Evolutionary conservation across 495 filamentous ascomycete genomes (phyloP).

Genomic region (Oidiodendron maius): DNA sequence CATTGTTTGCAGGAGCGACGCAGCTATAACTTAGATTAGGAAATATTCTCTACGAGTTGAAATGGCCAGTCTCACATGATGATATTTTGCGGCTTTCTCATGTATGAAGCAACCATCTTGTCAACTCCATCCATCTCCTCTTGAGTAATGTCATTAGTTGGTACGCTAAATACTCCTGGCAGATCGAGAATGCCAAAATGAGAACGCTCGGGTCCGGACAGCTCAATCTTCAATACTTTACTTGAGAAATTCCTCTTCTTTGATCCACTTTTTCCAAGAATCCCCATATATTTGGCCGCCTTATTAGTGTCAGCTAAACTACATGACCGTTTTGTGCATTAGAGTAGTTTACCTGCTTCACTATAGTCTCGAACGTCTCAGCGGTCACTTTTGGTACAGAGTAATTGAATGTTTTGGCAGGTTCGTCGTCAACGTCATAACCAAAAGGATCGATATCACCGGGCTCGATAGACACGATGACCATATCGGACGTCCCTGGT

Average conservation of each 20-base stretch:
- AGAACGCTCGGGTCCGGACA: conserved; percentile 47
- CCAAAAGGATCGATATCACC: conserved; percentile 7
- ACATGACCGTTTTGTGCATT: not conserved
- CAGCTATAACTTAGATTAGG: too few relatives aligned
- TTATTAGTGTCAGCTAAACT: conserved; percentile 29
- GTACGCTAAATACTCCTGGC: conserved; percentile 52
- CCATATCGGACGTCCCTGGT: not conserved
- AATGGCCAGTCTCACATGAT: conserved; percentile 41
- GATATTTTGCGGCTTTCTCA: conserved; percentile 43
- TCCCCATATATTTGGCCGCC: conserved; percentile 25
- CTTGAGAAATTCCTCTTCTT: conserved; percentile 36
- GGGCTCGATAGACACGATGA: conserved; percentile 1
- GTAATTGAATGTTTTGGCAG: not conserved
- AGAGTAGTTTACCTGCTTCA: conserved; percentile 17
- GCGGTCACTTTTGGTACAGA: not conserved
- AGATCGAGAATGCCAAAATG: conserved; percentile 59
- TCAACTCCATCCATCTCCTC: conserved; percentile 40
- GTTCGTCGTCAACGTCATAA: not conserved
- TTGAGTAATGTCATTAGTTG: conserved; percentile 26
- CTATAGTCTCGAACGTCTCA: conserved; percentile 2
- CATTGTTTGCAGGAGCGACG: conserved; percentile 50
- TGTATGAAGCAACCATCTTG: conserved; percentile 50
- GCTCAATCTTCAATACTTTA: conserved; percentile 53
- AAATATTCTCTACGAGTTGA: too few relatives aligned
- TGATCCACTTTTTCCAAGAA: not conserved